Evolutionary conservation across 768 basidiomycete species (phyloP).

Genomic region (Pholiota molesta): DNA sequence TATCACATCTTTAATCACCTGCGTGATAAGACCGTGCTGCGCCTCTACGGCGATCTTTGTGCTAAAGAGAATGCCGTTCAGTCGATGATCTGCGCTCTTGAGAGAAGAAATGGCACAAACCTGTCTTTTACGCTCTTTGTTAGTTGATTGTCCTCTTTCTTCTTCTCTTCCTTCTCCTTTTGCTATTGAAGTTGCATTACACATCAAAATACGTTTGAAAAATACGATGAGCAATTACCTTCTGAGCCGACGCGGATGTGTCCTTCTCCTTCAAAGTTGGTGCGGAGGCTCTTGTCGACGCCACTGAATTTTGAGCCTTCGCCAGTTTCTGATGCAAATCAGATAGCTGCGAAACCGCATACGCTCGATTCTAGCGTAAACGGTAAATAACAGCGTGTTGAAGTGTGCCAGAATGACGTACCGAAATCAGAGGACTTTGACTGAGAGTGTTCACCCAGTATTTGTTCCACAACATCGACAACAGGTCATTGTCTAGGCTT

Average conservation of each 20-base stretch:
- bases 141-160: slow-evolving; percentile 88
- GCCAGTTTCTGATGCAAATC: slow-evolving; percentile 91
- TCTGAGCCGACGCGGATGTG: slow-evolving; percentile 31
- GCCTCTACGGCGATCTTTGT: slow-evolving; percentile 89
- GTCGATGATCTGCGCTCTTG: background rate
- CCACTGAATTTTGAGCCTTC: slow-evolving; percentile 64
- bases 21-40: slow-evolving; percentile 91
- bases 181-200: slow-evolving; percentile 24
- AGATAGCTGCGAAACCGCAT: slow-evolving; percentile 87
- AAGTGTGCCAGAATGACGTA: slow-evolving; percentile 38
- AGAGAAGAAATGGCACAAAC: slow-evolving; percentile 39
- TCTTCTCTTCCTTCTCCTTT: slow-evolving; percentile 69
- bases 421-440: slow-evolving; percentile 90
- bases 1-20: slow-evolving; percentile 91
- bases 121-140: slow-evolving; percentile 91
- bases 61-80: slow-evolving; percentile 41
- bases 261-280: slow-evolving; percentile 60
- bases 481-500: slow-evolving; percentile 80
- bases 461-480: slow-evolving; percentile 96
- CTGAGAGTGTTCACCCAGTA: slow-evolving; percentile 99
- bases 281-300: slow-evolving; percentile 58
- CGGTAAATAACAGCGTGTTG: background rate
- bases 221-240: slow-evolving; percentile 36
- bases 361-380: slow-evolving; percentile 80
- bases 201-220: background rate